Percentiles rank a stretch among this genome's conserved stretches.
Evolutionary conservation across 176 grass and related monocot genomes (phyloP).

Genomic region (Oryza glumipatula): DNA sequence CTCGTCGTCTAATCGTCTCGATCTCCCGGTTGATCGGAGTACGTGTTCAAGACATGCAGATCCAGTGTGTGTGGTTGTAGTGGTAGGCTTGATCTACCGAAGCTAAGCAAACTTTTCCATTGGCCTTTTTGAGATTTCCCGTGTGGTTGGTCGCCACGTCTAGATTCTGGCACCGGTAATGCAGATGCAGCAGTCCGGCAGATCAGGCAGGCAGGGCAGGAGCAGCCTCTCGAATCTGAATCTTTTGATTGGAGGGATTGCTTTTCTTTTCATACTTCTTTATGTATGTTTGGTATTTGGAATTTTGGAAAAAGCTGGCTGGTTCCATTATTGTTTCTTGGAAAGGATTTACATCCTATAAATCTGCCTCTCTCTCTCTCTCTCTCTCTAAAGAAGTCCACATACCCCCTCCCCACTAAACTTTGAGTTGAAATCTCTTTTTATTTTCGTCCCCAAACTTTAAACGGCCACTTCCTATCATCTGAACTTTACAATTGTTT

Average conservation of each 20-base stretch:
- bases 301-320: neutral
- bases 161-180: neutral
- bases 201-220: neutral
- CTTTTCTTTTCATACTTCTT: neutral
- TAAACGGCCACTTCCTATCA: too few species aligned
- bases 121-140: neutral
- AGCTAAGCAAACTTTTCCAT: neutral
- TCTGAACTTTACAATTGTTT: too few species aligned
- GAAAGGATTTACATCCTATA: neutral
- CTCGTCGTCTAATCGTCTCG: neutral
- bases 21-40: neutral
- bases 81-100: conserved; percentile 18
- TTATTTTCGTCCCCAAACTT: too few species aligned
- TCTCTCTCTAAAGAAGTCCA: too few species aligned
- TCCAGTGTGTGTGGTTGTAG: neutral
- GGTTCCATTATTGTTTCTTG: neutral
- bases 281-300: neutral
- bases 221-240: neutral
- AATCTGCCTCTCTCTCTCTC: neutral
- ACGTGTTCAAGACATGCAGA: neutral
- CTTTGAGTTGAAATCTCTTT: too few species aligned
- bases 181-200: neutral
- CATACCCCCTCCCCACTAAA: too few species aligned
- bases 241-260: neutral
- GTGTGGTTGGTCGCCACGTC: conserved; percentile 16